Base-by-base conservation (phyloP, 1,139 yeast species). In the Suhomyces anneliseae region DNA sequence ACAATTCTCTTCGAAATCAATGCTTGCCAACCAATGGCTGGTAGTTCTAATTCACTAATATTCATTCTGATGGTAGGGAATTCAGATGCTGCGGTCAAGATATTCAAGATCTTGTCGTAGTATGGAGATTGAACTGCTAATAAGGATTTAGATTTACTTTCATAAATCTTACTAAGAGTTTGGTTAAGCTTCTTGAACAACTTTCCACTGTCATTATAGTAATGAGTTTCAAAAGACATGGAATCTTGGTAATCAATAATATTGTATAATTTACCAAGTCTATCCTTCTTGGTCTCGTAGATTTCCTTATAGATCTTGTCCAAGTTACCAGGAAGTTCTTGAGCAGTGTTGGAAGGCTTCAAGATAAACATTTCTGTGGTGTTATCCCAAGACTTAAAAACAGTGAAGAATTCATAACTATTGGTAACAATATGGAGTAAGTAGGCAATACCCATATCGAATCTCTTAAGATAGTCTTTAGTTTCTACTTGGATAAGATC, bases 21-120 rank as follows among this genome's bases (percentile, higher is more conserved):
- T 1, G 80, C 65, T 60, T 90, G 96, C 98, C 99, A 93, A 8
- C 95, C 90, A 44, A 93, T 69, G 3, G 95, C 85, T 6, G 96
- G 93, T 29, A 90, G 68, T 1, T 81, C 65, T 38, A 79, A 61
- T 58, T 81, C 84, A 49, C 79, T 70, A 6, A 82, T 72, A 14
- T 77, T 71, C 78, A 87, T 79, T 47, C 75, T 76, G 19, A 90
- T 70, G 1, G 81, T 74, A 4, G 98, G 97, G 55, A 86, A 78
- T 34, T 82, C 87, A 6, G 67, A 50, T 4, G 82, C 57, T 1
- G 81, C 64, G 27, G 71, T 73, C 38, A 85, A 61, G 7, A 72
- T 56, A 43, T 69, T 73, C 38, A 72, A 48, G 2, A 85, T 55
- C 45, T 71, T 76, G 5, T 67, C 62, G 0, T 83, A 62, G 49